These are phyloP conservation scores for Symbiodinium natans DNA, from an alignment of 73 alveolate species.

Conservation along the genomic window DNA sequence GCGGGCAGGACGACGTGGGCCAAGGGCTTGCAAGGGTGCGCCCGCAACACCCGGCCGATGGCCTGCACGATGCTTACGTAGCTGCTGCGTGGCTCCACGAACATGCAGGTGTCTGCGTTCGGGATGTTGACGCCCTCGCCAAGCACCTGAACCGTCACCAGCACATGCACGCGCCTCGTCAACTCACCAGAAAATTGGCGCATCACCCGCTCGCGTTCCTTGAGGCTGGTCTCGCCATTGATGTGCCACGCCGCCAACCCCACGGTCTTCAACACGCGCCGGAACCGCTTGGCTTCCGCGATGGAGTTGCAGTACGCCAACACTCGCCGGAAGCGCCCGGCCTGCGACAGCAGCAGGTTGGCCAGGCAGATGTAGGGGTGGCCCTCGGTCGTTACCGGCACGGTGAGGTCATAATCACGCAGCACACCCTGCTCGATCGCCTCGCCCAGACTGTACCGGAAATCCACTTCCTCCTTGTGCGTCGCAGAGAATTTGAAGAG, in stretches of 20 bases:
- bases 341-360: constrained; percentile 12
- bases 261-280: background rate
- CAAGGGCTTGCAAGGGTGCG: constrained; percentile 13
- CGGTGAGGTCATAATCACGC: constrained; percentile 79
- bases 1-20: constrained; percentile 62
- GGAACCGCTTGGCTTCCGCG: constrained; percentile 42
- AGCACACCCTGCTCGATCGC: constrained; percentile 27
- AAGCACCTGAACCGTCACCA: constrained; percentile 73
- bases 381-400: constrained; percentile 36
- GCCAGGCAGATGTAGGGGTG: constrained; percentile 42
- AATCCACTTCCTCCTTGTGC: background rate
- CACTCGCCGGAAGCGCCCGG: constrained; percentile 56
- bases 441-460: constrained; percentile 35
- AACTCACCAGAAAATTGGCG: background rate
- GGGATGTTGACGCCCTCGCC: constrained; percentile 91
- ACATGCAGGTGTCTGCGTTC: constrained; percentile 86
- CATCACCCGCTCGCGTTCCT: background rate
- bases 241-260: constrained; percentile 75
- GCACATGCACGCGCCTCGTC: constrained; percentile 17
- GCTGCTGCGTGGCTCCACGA: constrained; percentile 82
- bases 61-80: constrained; percentile 78
- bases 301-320: constrained; percentile 81
- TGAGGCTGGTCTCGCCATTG: background rate
- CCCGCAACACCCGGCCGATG: constrained; percentile 81
- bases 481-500: constrained; percentile 42